phyloP scores from a whole-genome alignment of 75 land plant species.

The Chamaecyparis obtusa region DNA sequence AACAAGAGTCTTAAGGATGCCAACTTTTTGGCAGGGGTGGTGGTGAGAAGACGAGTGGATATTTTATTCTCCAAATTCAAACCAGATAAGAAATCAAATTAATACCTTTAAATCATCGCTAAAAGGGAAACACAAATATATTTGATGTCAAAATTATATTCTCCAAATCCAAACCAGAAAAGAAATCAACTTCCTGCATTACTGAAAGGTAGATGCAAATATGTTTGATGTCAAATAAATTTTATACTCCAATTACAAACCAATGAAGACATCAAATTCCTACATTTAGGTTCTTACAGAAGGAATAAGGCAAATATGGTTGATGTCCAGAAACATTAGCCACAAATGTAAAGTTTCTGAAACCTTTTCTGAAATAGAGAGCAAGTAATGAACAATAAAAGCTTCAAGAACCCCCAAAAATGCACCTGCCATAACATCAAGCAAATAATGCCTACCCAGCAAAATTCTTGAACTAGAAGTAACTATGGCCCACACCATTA shows the following conservation, averaged over 20 bases:
- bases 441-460: slow-evolving; percentile 79
- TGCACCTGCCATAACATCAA: slow-evolving; percentile 72
- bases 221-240: neutral
- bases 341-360: neutral
- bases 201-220: neutral
- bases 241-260: neutral
- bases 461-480: slow-evolving; percentile 76
- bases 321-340: neutral
- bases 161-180: too few relatives aligned
- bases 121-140: too few relatives aligned
- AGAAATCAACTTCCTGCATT: neutral
- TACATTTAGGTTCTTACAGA: neutral
- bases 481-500: slow-evolving; percentile 51
- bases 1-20: too few relatives aligned
- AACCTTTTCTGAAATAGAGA: neutral
- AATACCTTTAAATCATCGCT: too few relatives aligned
- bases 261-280: neutral
- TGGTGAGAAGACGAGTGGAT: too few relatives aligned
- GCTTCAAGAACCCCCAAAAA: slow-evolving; percentile 52
- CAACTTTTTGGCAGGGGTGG: too few relatives aligned
- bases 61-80: neutral
- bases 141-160: neutral
- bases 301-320: neutral
- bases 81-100: neutral
- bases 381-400: slow-evolving; percentile 12